Percentiles rank a stretch among this genome's conserved stretches.
Evolutionary conservation across 306 rosid genomes (phyloP).

Genomic region (Hippophae rhamnoides): DNA sequence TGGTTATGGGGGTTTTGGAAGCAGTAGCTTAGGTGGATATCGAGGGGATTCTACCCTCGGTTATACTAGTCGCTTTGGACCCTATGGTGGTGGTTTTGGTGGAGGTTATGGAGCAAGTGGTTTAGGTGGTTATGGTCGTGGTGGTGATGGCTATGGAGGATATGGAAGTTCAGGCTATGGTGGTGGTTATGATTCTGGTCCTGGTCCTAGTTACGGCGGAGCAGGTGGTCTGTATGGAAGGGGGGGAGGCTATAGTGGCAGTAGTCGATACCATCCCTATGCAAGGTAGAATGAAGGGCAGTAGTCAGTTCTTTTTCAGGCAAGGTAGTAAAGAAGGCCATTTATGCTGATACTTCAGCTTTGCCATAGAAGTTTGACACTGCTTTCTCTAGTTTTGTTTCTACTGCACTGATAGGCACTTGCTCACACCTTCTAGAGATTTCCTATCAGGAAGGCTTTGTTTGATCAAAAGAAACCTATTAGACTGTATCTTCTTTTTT

Average conservation of each 20-base stretch:
- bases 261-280: conserved; percentile 60
- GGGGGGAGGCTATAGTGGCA: conserved; percentile 64
- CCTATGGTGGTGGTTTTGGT: conserved; percentile 48
- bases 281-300: conserved; percentile 38
- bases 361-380: conserved; percentile 34
- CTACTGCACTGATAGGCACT: conserved; percentile 29
- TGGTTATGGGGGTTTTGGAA: conserved; percentile 46
- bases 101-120: conserved; percentile 40
- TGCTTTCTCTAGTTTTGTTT: conserved; percentile 38
- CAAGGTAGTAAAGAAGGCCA: conserved; percentile 38
- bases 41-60: conserved; percentile 53
- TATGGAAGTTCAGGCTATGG: conserved; percentile 45
- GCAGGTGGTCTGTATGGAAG: conserved; percentile 53
- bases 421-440: conserved; percentile 27
- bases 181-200: conserved; percentile 46
- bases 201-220: conserved; percentile 51
- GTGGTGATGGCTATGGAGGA: conserved; percentile 47
- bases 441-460: conserved; percentile 23
- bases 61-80: conserved; percentile 47
- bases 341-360: conserved; percentile 30
- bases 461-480: conserved; percentile 24
- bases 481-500: conserved; percentile 16
- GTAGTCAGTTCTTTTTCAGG: conserved; percentile 28
- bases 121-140: conserved; percentile 58
- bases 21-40: conserved; percentile 56